Percentiles rank a stretch among this genome's conserved stretches.
These are phyloP conservation scores for Neurospora cerealis DNA, from an alignment of 495 filamentous ascomycete genomes.

Conservation along the genomic window DNA sequence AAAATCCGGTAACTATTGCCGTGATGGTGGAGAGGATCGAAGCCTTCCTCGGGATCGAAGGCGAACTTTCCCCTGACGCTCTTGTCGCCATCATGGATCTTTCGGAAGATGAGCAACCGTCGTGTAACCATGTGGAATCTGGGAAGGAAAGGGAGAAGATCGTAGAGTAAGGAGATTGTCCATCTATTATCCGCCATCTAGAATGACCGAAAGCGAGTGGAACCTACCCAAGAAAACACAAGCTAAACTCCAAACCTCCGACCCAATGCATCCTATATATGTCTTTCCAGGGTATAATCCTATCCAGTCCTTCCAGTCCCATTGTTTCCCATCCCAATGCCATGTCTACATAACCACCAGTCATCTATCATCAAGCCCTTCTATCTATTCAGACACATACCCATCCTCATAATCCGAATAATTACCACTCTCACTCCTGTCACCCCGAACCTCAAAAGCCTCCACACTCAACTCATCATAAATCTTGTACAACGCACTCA, in stretches of 20 bases:
- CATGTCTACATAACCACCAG: too few relatives aligned
- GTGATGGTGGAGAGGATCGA: neutral
- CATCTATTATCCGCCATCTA: neutral
- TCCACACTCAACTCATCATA: constrained; percentile 20
- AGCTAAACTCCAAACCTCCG: neutral
- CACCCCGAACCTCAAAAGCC: neutral
- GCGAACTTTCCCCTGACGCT: neutral
- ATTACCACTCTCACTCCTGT: constrained; percentile 8
- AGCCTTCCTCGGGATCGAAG: neutral
- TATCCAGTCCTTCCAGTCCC: neutral
- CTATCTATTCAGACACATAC: constrained; percentile 15
- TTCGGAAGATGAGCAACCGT: neutral
- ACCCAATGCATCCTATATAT: neutral
- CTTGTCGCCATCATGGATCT: neutral
- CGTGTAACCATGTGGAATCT: neutral
- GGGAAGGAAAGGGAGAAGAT: too few relatives aligned
- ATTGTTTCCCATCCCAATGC: too few relatives aligned
- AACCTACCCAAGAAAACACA: too few relatives aligned
- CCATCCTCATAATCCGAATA: constrained; percentile 6
- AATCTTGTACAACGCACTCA: constrained; percentile 30
- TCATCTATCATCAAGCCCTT: too few relatives aligned
- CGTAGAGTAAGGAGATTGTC: too few relatives aligned
- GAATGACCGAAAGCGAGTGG: neutral
- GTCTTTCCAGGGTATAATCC: neutral
- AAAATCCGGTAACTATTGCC: neutral